A percentile compares a stretch with the other conserved stretches of the same genome.
Conservation (phyloP, 345 rosid species). For the Gossypium stocksii region DNA sequence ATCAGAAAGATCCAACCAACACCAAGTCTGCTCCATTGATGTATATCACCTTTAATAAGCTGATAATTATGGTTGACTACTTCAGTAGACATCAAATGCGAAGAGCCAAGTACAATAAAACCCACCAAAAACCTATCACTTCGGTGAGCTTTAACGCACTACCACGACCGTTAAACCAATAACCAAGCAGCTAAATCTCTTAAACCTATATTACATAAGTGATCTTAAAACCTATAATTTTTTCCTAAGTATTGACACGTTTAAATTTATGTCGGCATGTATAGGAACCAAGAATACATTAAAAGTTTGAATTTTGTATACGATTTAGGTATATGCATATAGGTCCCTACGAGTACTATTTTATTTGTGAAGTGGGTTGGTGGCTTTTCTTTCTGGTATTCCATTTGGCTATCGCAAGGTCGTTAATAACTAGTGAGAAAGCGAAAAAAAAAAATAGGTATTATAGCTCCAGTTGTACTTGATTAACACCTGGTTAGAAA, state of each 20-base stretch:
- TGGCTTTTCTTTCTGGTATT: background rate
- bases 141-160: slow-evolving; percentile 3
- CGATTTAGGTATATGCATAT: background rate
- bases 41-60: background rate
- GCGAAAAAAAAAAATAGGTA: background rate
- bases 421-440: background rate
- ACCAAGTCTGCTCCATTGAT: background rate
- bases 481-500: background rate
- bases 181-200: background rate
- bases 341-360: background rate
- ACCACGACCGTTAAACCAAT: background rate
- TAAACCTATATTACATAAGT: background rate
- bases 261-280: background rate
- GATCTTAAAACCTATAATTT: background rate
- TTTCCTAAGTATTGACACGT: background rate
- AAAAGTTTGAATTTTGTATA: background rate
- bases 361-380: slow-evolving; percentile 9
- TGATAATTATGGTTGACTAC: background rate
- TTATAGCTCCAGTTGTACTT: background rate
- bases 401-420: background rate
- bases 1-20: background rate
- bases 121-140: background rate
- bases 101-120: background rate
- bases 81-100: background rate
- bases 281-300: background rate